Conservation (phyloP, 1,284 basidiomycete species). For the Microbotryum violaceum region DNA sequence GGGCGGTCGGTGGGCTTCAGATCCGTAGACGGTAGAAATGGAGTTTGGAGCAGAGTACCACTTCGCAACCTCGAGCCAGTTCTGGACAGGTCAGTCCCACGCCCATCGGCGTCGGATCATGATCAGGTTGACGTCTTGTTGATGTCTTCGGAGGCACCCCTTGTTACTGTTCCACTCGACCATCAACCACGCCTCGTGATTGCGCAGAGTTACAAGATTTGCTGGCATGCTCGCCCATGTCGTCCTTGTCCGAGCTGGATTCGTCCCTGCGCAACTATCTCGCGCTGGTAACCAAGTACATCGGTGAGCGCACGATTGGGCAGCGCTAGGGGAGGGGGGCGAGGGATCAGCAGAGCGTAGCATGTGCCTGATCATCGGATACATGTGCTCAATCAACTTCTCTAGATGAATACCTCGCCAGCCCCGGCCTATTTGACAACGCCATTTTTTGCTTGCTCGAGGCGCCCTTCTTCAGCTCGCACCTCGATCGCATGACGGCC, state of each 20-base stretch:
- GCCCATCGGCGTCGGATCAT: neutral
- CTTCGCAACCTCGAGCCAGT: constrained; percentile 26
- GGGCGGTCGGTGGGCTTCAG: no score
- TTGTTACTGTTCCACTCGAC: no score
- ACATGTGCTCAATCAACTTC: neutral
- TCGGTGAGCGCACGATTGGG: constrained; percentile 44
- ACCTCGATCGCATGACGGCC: constrained; percentile 81
- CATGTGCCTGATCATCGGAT: neutral
- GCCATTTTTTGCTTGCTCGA: constrained; percentile 65
- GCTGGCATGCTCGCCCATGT: constrained; percentile 56
- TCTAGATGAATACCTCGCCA: constrained; percentile 56
- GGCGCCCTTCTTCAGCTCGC: constrained; percentile 76
- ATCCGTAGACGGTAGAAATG: neutral
- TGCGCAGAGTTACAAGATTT: constrained; percentile 71
- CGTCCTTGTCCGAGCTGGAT: constrained; percentile 67
- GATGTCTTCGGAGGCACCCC: no score
- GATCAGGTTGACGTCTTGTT: neutral
- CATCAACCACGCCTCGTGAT: no score
- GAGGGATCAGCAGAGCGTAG: neutral
- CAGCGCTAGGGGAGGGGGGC: constrained; percentile 48
- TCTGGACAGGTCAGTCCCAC: constrained; percentile 29
- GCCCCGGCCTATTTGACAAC: constrained; percentile 68
- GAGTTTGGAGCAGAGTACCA: constrained; percentile 24
- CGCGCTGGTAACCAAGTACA: constrained; percentile 65
- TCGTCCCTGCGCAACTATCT: constrained; percentile 66